Evolutionary conservation across 306 rosid species (phyloP).

Genomic region (Medicago ruthenica): DNA sequence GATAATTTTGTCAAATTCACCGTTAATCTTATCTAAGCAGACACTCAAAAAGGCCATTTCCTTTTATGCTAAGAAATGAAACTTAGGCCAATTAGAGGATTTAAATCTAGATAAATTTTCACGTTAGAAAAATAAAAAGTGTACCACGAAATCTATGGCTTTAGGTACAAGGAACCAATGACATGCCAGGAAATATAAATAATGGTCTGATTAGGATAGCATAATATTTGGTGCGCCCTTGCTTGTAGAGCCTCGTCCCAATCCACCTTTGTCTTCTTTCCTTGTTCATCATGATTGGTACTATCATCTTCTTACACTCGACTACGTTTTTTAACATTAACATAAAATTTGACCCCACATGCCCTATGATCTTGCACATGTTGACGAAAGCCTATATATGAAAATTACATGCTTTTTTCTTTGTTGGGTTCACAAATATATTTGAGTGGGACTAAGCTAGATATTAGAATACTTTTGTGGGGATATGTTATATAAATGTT

Average conservation of each 20-base stretch:
- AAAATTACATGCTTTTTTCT: slow-evolving; percentile 11
- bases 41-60: background rate
- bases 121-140: background rate
- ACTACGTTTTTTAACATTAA: slow-evolving; percentile 22
- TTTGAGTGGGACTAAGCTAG: slow-evolving; percentile 23
- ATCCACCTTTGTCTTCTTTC: slow-evolving; percentile 11
- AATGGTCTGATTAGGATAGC: slow-evolving; percentile 35
- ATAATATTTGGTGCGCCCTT: slow-evolving; percentile 26
- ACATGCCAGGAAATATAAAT: background rate
- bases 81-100: background rate
- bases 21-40: background rate
- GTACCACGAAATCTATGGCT: background rate
- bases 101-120: background rate
- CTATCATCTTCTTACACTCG: slow-evolving; percentile 3
- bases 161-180: slow-evolving; percentile 13
- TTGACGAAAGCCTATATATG: background rate
- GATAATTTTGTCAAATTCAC: background rate
- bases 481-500: background rate
- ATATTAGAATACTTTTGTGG: background rate
- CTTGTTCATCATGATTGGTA: slow-evolving; percentile 22
- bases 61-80: background rate
- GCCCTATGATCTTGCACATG: background rate
- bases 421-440: slow-evolving; percentile 1
- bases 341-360: slow-evolving; percentile 11
- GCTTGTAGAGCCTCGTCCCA: slow-evolving; percentile 2